These are phyloP conservation scores for Zygoascus meyerae DNA, from an alignment of 1,139 yeast species.

Conservation along the genomic window DNA sequence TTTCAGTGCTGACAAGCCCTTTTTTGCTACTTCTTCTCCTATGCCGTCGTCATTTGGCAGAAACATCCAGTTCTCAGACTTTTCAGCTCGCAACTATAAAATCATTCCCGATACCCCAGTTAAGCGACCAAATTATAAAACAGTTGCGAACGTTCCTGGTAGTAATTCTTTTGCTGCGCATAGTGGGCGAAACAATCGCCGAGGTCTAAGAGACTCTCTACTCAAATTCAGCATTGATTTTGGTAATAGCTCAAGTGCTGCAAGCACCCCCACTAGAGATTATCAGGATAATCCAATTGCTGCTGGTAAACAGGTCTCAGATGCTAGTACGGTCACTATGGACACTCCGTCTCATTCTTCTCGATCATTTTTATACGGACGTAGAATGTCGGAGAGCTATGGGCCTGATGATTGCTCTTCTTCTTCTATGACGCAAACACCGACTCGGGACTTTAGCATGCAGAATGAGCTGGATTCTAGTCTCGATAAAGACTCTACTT, in stretches of 20 bases:
- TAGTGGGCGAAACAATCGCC: slow-evolving; percentile 13
- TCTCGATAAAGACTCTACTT: background rate
- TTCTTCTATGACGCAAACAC: slow-evolving; percentile 5
- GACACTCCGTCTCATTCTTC: slow-evolving; percentile 9
- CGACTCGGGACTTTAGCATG: slow-evolving; percentile 7
- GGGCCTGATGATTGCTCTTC: background rate
- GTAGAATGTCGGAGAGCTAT: background rate
- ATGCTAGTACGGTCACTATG: slow-evolving; percentile 21
- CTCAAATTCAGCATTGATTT: slow-evolving; percentile 23
- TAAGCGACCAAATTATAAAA: slow-evolving; percentile 45
- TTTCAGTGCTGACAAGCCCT: background rate
- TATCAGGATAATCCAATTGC: slow-evolving; percentile 2
- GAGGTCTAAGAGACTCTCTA: slow-evolving; percentile 24
- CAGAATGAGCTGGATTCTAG: slow-evolving; percentile 2
- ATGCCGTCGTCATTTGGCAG: slow-evolving; percentile 10
- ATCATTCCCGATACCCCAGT: slow-evolving; percentile 76
- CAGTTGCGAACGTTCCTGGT: slow-evolving; percentile 19
- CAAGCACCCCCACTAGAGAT: slow-evolving; percentile 2
- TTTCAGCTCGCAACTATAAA: slow-evolving; percentile 9
- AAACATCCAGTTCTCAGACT: slow-evolving; percentile 10
- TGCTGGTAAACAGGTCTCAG: slow-evolving; percentile 19
- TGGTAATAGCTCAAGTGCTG: slow-evolving; percentile 17
- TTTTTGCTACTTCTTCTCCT: slow-evolving; percentile 4
- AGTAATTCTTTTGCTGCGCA: slow-evolving; percentile 4
- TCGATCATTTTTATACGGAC: slow-evolving; percentile 1